Evolutionary conservation across 306 rosid genomes (phyloP).

Genomic region (Oxytropis ochrocephala): DNA sequence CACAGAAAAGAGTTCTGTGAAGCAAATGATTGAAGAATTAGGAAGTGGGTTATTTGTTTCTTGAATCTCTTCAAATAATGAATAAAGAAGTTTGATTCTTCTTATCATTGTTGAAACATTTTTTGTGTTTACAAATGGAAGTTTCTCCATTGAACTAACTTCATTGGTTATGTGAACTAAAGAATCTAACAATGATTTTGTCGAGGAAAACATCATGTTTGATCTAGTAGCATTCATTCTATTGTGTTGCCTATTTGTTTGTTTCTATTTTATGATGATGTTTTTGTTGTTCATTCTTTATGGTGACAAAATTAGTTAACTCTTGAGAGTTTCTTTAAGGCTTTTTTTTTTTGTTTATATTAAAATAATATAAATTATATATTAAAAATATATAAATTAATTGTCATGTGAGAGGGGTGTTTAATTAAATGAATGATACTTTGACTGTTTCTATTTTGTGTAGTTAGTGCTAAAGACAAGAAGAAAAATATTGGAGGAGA

Average conservation of each 20-base stretch:
- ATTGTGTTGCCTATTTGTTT: not conserved
- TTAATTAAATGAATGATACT: constrained; percentile 31
- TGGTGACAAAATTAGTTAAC: constrained; percentile 17
- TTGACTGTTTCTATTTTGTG: constrained; percentile 56
- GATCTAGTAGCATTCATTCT: constrained; percentile 51
- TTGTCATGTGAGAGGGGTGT: constrained; percentile 24
- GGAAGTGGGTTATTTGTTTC: constrained; percentile 59
- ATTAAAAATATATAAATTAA: not conserved
- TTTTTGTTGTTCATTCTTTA: constrained; percentile 27
- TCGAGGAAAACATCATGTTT: constrained; percentile 39
- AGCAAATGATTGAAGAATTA: constrained; percentile 76
- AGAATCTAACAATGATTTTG: constrained; percentile 63
- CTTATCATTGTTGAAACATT: constrained; percentile 73
- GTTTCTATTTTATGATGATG: constrained; percentile 5
- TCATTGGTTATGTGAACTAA: constrained; percentile 56
- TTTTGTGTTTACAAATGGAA: constrained; percentile 45
- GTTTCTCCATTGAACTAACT: constrained; percentile 56
- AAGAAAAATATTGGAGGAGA: constrained; percentile 16
- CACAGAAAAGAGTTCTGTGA: constrained; percentile 80
- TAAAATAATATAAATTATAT: too few relatives aligned
- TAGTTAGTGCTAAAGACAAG: constrained; percentile 31
- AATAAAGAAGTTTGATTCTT: constrained; percentile 75
- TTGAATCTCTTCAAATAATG: constrained; percentile 79
- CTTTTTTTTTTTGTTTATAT: not conserved
- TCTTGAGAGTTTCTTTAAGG: constrained; percentile 8